These are phyloP conservation scores for Suillus tomentosus DNA, from an alignment of 768 basidiomycete genomes.

Conservation along the genomic window DNA sequence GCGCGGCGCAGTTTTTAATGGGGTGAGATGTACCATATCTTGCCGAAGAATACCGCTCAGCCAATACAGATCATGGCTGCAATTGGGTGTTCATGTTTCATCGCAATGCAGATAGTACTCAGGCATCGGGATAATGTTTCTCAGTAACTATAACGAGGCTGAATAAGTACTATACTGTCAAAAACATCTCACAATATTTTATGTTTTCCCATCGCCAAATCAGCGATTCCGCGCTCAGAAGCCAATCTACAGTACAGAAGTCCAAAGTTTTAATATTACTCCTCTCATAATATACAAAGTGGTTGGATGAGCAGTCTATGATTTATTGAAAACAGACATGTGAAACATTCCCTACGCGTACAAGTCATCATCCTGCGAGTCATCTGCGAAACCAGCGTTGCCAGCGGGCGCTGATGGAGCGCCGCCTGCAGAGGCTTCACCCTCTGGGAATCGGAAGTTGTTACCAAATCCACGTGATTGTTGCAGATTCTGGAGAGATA, in stretches of 20 bases:
- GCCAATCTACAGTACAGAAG: neutral
- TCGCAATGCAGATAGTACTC: conserved; percentile 29
- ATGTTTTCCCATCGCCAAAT: conserved; percentile 17
- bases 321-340: conserved; percentile 2
- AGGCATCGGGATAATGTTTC: conserved; percentile 11
- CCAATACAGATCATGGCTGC: conserved; percentile 21
- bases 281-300: conserved; percentile 11
- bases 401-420: conserved; percentile 47
- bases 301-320: neutral
- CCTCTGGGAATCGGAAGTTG: conserved; percentile 98
- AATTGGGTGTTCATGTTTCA: conserved; percentile 28
- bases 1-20: conserved; percentile 56
- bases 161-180: neutral
- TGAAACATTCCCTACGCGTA: conserved; percentile 58
- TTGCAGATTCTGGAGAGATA: conserved; percentile 68
- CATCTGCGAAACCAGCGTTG: conserved; percentile 83
- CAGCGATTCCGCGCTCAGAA: conserved; percentile 7
- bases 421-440: conserved; percentile 39
- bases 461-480: conserved; percentile 92
- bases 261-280: conserved; percentile 1
- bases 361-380: conserved; percentile 86
- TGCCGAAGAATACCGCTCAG: neutral
- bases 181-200: conserved; percentile 16
- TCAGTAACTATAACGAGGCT: neutral
- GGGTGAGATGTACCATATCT: conserved; percentile 27